phyloP scores from a whole-genome alignment of 306 rosid genomes.

The Inga leiocalycina region DNA sequence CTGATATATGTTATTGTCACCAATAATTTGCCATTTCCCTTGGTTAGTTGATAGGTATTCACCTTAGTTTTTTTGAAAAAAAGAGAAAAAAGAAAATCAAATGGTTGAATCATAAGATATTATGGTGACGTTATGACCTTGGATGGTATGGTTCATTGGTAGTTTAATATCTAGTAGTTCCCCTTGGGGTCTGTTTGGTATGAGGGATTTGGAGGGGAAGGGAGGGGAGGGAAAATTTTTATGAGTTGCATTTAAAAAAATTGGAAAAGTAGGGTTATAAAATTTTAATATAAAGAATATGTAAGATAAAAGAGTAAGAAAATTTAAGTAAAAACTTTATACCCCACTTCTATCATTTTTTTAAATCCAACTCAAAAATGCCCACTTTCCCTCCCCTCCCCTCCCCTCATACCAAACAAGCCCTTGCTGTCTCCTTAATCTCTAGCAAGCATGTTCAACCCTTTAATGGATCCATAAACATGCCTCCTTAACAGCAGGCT shows the following conservation, averaged over 20 bases:
- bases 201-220: too few relatives aligned
- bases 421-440: not conserved
- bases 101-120: constrained; percentile 13
- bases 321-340: too few relatives aligned
- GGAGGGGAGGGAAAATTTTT: too few relatives aligned
- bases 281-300: too few relatives aligned
- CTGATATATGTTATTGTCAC: not conserved
- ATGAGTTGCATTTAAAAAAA: too few relatives aligned
- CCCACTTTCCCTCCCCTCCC: too few relatives aligned
- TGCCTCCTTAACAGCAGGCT: not conserved
- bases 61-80: not conserved
- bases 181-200: too few relatives aligned
- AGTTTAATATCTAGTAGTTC: not conserved
- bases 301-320: too few relatives aligned
- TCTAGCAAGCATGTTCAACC: constrained; percentile 13
- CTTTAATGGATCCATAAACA: constrained; percentile 11
- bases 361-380: too few relatives aligned
- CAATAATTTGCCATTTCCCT: not conserved
- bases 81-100: not conserved
- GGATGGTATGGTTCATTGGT: constrained; percentile 7
- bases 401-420: too few relatives aligned
- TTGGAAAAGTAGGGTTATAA: too few relatives aligned
- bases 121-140: constrained; percentile 7
- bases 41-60: not conserved
- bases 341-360: too few relatives aligned